These are phyloP conservation scores for Fallopia convolvulus DNA, from an alignment of 148 eudicot species.

Conservation along the genomic window DNA sequence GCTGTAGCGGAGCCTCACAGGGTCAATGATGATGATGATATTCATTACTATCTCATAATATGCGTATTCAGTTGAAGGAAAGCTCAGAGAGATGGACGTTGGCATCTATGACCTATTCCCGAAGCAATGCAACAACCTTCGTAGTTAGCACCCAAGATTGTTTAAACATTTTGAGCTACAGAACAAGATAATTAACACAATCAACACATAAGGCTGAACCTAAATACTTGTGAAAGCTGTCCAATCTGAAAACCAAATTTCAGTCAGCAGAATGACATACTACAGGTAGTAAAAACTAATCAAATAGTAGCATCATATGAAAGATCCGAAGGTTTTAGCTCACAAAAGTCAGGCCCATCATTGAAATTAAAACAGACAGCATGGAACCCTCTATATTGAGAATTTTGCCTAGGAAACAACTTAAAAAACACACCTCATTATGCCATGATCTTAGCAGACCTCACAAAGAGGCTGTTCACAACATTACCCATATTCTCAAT, in stretches of 20 bases:
- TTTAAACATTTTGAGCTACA: too few species aligned
- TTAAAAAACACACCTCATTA: background rate
- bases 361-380: background rate
- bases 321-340: background rate
- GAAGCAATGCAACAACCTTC: too few species aligned
- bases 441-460: constrained; percentile 46
- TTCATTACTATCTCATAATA: too few species aligned
- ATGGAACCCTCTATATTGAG: background rate
- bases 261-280: background rate
- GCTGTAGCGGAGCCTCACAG: too few species aligned
- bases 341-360: background rate
- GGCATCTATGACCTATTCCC: too few species aligned
- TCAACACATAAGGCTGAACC: too few species aligned
- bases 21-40: too few species aligned
- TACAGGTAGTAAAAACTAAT: background rate
- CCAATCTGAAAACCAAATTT: background rate
- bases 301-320: background rate
- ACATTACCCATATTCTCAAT: constrained; percentile 38
- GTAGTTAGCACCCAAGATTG: too few species aligned
- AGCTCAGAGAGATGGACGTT: too few species aligned
- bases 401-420: background rate
- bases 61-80: too few species aligned
- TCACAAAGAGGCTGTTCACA: constrained; percentile 38
- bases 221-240: background rate
- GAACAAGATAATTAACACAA: too few species aligned